Base-by-base conservation (phyloP, 2,329 filamentous ascomycete species). In the Penicillium sp. region DNA sequence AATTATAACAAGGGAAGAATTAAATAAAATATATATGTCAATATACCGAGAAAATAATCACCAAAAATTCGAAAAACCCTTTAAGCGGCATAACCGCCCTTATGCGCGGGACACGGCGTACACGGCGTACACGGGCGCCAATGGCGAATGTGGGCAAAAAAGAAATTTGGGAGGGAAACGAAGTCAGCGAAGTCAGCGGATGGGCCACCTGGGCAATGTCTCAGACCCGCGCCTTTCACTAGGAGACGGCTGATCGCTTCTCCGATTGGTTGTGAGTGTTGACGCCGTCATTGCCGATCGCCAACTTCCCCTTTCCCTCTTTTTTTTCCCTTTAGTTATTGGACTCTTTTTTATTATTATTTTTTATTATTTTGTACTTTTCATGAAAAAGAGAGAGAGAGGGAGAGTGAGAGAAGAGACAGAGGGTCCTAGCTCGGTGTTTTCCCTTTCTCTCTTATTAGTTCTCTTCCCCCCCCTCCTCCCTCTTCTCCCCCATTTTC, bases 281-380 rank as follows among this genome's bases (percentile, higher is more conserved):
- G 55, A 60, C 57, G 60, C 61, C 58, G 61, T 60, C 61, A 58
- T 61, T 63, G 66, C 62, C 61, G 66, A 68, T 69, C 65, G 65
- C 62, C 63, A 68, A 68, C 59, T 59, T 57, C 48, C 43, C 50
- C 46, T 50, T 49, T 53, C 46, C 29, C 37, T 43, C n/a, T 45
- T 39, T 37, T 46, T 26, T 45, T 42, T n/a, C 4, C 2, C n/a
- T 32, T 10, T 19, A 44, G 31, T 39, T 29, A 29, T 45, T 38
- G 22, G 38, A n/a, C 45, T 22, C 8, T 13, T n/a, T 21, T 35
- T 38, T 28, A 15, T 31, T 32, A 32, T 37, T 43, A 19, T 44
- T 32, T 31, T 17, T 28, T 21, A 4, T 35, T 49, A 22, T 45
- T 31, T 22, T 37, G 45, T 44, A 41, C 45, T 52, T 49, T 52